Base-by-base conservation (phyloP, 305 asterid species). In the Rubia tinctorum region DNA sequence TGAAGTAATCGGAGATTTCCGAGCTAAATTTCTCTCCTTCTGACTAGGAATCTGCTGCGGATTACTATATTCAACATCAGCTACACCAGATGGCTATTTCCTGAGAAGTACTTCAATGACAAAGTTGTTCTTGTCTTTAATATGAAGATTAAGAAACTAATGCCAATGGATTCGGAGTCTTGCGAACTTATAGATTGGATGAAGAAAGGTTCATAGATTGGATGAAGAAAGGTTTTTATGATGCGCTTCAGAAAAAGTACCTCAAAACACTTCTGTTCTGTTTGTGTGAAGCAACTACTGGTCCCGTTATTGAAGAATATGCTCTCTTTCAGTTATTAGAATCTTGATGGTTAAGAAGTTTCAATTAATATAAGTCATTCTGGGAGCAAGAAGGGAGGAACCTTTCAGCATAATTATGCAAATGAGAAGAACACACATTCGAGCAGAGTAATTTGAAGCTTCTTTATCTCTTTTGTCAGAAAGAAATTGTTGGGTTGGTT, bases 91-190 rank as follows among this genome's bases (percentile, higher is more conserved):
- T 97, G 98, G 75, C 94, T 95, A 73, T 94, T 95, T 79, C 98
- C 98, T 51, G 96, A 92, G 82, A 92, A 90, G 51, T 92, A 92
- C 80, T 95, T 95, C 83, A 90, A 77, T 78, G 98, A 92, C 83
- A 95, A 95, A 80, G 86, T 86, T 73, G 95, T 94, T 81, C 98
- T 98, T 23, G 98, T 97, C 70, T 80, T 91, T 82, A 97, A 91
- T 76, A 91, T 91, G 99, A 94, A 94, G 88, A 91, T 94, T 64
- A 94, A 91, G 85, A 94, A 94, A 86, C 99, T 94, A 59, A 90
- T 91, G 98, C 98, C 99, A 62, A 82, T 91, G 93, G 99, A 91
- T 88, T 90, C 93, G 59, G 98, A 94, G 82, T 91, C 99, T 40
- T 93, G 97, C 53, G 81, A 97, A 82, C 90, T 94, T 67, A 88